Evolutionary conservation across 192 early-diverging fungal genomes (phyloP).

Genomic region (Podochytrium sp.): DNA sequence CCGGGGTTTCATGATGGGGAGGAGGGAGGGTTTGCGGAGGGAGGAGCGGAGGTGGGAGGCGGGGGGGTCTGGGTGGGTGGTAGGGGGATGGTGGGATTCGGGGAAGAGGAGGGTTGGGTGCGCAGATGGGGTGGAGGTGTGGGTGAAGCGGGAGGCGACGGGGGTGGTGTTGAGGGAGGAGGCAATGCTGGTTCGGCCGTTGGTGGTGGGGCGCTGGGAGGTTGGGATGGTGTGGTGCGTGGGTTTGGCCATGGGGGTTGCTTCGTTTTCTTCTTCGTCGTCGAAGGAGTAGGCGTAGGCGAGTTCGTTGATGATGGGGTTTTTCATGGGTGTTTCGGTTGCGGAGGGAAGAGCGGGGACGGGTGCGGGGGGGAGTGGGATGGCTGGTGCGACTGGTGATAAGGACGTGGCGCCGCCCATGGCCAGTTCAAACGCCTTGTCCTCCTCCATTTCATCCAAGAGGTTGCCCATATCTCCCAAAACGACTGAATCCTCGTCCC

Average conservation of each 20-base stretch:
- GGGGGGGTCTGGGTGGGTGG: background rate
- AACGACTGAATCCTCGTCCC: background rate
- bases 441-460: constrained; percentile 3
- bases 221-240: background rate
- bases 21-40: background rate
- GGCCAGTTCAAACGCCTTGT: background rate
- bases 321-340: background rate
- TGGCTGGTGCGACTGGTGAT: background rate
- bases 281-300: background rate
- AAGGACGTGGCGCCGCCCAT: background rate
- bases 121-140: background rate
- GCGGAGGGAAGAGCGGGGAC: background rate
- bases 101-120: too few relatives aligned
- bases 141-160: background rate
- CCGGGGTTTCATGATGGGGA: constrained; percentile 12
- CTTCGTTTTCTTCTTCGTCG: constrained; percentile 9
- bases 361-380: constrained; percentile 9
- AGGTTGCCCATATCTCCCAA: background rate
- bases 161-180: background rate
- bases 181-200: background rate
- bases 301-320: background rate
- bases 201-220: constrained; percentile 2
- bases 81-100: too few relatives aligned
- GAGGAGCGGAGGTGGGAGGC: background rate
- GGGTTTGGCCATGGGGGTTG: constrained; percentile 24